Conservation (phyloP, 1,139 yeast genomes). For the Schizosaccharomyces versatilis region DNA sequence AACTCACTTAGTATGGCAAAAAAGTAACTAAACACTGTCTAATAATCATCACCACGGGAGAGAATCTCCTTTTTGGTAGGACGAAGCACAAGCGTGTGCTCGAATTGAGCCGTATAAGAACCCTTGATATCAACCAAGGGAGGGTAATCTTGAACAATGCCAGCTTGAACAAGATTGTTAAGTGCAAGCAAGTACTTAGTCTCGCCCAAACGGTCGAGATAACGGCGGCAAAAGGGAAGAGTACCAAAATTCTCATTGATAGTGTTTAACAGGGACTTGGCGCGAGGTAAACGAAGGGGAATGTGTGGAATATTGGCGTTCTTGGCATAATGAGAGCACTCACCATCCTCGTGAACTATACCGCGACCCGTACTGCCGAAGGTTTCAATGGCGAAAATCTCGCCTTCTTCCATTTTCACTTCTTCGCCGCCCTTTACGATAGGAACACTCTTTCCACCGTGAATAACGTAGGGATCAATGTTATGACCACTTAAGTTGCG, state of each 20-base stretch:
- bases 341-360: slow-evolving; percentile 66
- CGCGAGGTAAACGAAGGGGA: slow-evolving; percentile 39
- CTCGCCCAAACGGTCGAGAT: slow-evolving; percentile 75
- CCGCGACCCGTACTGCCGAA: slow-evolving; percentile 95
- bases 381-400: slow-evolving; percentile 91
- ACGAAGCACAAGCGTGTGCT: slow-evolving; percentile 76
- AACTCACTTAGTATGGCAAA: too few species aligned
- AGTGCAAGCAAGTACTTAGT: slow-evolving; percentile 73
- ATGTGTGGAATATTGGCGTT: slow-evolving; percentile 29
- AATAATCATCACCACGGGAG: slow-evolving; percentile 85
- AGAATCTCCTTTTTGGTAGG: slow-evolving; percentile 87
- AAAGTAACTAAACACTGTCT: slow-evolving; percentile 6
- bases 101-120: slow-evolving; percentile 85
- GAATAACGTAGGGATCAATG: slow-evolving; percentile 62
- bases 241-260: slow-evolving; percentile 77
- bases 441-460: slow-evolving; percentile 90
- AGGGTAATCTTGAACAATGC: slow-evolving; percentile 82
- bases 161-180: slow-evolving; percentile 64
- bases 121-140: slow-evolving; percentile 77
- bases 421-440: slow-evolving; percentile 68
- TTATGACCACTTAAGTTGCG: slow-evolving; percentile 88
- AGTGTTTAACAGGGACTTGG: slow-evolving; percentile 40
- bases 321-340: slow-evolving; percentile 58
- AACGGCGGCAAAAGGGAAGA: slow-evolving; percentile 88
- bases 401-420: slow-evolving; percentile 98